Base-by-base conservation (phyloP, 306 rosid species). In the Pyrus betulifolia region DNA sequence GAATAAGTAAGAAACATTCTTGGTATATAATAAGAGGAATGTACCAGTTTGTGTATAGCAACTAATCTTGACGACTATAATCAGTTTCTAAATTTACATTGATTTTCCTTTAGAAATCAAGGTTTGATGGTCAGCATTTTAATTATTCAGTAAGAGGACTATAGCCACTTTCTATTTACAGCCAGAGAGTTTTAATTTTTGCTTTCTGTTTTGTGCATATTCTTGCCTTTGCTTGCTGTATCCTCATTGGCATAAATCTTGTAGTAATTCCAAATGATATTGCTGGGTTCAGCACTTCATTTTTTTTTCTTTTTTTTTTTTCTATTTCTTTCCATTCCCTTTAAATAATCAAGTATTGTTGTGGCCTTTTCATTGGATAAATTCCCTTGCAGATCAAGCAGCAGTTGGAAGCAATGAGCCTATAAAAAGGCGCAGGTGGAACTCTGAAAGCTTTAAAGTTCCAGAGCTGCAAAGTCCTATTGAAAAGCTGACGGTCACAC, bases 361-460 rank as follows among this genome's bases (percentile, higher is more conserved):
- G 4, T 74, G 67, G 4, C 31, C 66, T 35, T 72, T 69, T 78
- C 52, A 54, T 82, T 65, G 72, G 46, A 69, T 60, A 45, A 49
- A 38, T 40, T 81, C 80, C 77, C 54, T 61, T 71, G 67, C 86
- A 89, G 98, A 93, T 75, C 92, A 87, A 83, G 75, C 80, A 60
- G 75, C 65, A 49, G 85, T 68, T 81, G 96, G 90, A 80, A 90
- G 77, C 81, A 87, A 33, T 77, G 98, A 96, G 84, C 92, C 97
- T 57, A 59, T 82, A 46, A 96, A 96, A 87, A 89, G 98, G 91
- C 96, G 99, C 15, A 87, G 93, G 87, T 96, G 99, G 99, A 91
- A 84, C 74, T 45, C 87, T 80, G 99, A 91, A 73, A 74, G 71
- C 73, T 69, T 81, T 52, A 91, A 91, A 82, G 86, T 85, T 73